Percentiles rank a stretch among this genome's conserved stretches.
These are phyloP conservation scores for Physaria fendleri DNA, from an alignment of 345 rosid genomes.

Conservation along the genomic window DNA sequence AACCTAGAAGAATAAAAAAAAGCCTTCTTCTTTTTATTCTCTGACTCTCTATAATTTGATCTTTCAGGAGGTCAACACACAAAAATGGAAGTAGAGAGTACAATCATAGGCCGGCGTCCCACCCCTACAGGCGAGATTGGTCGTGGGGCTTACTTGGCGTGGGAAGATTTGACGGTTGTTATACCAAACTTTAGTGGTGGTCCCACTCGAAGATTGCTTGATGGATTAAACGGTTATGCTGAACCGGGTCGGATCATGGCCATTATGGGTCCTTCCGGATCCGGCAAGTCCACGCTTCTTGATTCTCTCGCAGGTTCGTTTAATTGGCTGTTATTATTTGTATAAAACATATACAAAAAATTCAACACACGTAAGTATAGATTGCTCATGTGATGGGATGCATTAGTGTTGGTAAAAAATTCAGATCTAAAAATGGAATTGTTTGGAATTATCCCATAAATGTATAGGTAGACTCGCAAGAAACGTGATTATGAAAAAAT, in stretches of 20 bases:
- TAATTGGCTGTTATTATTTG: neutral
- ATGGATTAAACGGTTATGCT: slow-evolving; percentile 70
- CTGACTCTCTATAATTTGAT: slow-evolving; percentile 7
- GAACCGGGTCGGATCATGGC: slow-evolving; percentile 96
- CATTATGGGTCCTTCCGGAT: slow-evolving; percentile 96
- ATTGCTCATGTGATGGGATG: too few relatives aligned
- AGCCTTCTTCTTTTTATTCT: neutral
- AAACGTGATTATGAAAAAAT: slow-evolving; percentile 85
- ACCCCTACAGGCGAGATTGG: slow-evolving; percentile 6
- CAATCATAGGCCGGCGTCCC: slow-evolving; percentile 17
- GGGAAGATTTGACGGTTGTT: slow-evolving; percentile 77
- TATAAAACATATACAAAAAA: neutral
- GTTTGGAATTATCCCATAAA: neutral
- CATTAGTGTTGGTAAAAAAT: too few relatives aligned
- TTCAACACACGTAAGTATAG: neutral
- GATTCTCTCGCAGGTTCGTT: slow-evolving; percentile 78
- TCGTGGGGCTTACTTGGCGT: slow-evolving; percentile 44
- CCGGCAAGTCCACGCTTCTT: slow-evolving; percentile 93
- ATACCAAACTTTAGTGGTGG: slow-evolving; percentile 65
- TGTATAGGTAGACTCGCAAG: slow-evolving; percentile 85
- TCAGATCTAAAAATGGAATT: neutral
- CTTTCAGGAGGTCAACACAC: neutral
- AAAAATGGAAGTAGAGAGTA: slow-evolving; percentile 24
- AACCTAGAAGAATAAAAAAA: neutral
- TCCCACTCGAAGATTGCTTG: slow-evolving; percentile 68